phyloP scores from a whole-genome alignment of 108 stramenopile genomes.

The Cyclotella atomus region DNA sequence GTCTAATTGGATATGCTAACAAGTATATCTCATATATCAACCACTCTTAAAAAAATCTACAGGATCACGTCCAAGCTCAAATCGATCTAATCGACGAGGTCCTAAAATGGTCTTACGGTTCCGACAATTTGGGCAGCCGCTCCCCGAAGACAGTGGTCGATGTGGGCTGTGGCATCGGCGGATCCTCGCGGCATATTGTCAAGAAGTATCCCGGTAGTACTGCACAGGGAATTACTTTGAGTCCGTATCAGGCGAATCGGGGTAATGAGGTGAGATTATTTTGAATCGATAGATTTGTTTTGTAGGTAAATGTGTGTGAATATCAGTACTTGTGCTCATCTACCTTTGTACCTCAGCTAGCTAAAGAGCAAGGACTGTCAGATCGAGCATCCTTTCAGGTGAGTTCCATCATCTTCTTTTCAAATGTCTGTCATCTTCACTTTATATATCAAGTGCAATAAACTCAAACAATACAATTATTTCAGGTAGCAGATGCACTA shows the following conservation, averaged over 20 bases:
- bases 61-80: slow-evolving; percentile 84
- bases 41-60: not conserved
- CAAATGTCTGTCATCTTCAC: not conserved
- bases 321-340: not conserved
- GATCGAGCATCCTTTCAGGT: slow-evolving; percentile 72
- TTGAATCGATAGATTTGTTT: not conserved
- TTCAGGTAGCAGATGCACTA: slow-evolving; percentile 93
- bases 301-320: not conserved
- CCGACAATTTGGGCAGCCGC: slow-evolving; percentile 14
- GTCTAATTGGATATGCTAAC: too few relatives aligned
- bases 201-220: slow-evolving; percentile 64
- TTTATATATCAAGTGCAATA: too few relatives aligned
- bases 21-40: too few relatives aligned
- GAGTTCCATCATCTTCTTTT: slow-evolving; percentile 17
- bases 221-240: slow-evolving; percentile 89
- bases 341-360: slow-evolving; percentile 29
- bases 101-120: slow-evolving; percentile 83
- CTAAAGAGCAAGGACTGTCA: slow-evolving; percentile 79
- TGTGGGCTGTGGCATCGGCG: slow-evolving; percentile 97
- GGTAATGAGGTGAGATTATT: slow-evolving; percentile 62
- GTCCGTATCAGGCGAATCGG: slow-evolving; percentile 90
- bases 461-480: not conserved
- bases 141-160: slow-evolving; percentile 62
- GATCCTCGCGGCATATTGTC: slow-evolving; percentile 88
- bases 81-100: slow-evolving; percentile 94